Evolutionary conservation across 2,329 filamentous ascomycete species (phyloP), one percentile per base, ranked within the genome.

Genomic region (Claviceps arundinis): DNA sequence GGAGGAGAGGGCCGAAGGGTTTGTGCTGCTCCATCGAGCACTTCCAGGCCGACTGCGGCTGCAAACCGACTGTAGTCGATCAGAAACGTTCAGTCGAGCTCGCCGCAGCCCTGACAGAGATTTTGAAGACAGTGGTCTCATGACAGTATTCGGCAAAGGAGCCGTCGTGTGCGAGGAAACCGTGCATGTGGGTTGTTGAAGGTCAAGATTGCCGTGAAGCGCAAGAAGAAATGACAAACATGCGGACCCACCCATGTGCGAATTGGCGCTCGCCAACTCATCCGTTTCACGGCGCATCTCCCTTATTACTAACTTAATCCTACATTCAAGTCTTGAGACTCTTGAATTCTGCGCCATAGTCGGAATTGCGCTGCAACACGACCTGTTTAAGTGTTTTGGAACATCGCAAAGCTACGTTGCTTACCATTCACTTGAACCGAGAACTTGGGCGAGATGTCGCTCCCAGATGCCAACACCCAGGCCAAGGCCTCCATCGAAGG

Each of bases 401-500:
- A n/a, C 22, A 30, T 7, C 11, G 8, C 17, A 24, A 48, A 38
- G 37, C 34, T 8, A 3, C 14, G 13, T 22, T 14, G 5, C 16
- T 48, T 37, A 7, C 17, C 13, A 44, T n/a, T 37, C 19, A 9
- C 30, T 44, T 9, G 8, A 11, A 2, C 7, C 14, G 38, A 44
- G 5, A 40, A 11, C 30, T 4, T n/a, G 7, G 24, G n/a, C n/a
- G 22, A 37, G 24, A 71, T 72, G 67, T 52, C 68, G 14, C 58
- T 64, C 2, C 68, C 70, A 43, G 63, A 66, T 38, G 66, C 65
- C 56, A 68, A 75, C 57, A 70, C 65, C 41, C 65, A 75, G 60
- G 65, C 75, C 56, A 70, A 65, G 56, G 65, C 65, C 56, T 73
- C 73, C 9, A 68, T 71, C 54, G 72, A 78, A 61, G 73, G 76